Evolutionary conservation across 1,284 basidiomycete genomes (phyloP), one percentile per base, ranked within the genome.

Genomic region (Cryptococcus wingfieldii): DNA sequence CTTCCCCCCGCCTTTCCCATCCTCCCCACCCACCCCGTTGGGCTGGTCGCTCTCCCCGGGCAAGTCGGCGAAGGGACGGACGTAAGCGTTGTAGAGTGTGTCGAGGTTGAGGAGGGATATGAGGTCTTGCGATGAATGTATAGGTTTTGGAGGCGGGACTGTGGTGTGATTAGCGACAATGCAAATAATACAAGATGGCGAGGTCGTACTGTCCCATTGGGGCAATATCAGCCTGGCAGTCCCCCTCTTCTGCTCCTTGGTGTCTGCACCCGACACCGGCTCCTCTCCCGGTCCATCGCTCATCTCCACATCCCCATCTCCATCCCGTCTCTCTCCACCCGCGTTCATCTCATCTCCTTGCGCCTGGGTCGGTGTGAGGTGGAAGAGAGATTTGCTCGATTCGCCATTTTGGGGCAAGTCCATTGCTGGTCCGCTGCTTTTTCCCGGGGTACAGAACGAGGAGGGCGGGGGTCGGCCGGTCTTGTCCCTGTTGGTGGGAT

Each of bases 41-140:
- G 27, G 51, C 18, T 48, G 48, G 4, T 27, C 43, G 16, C 48
- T 49, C 8, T 56, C 54, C 14, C 39, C 31, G 4, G 47, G 51
- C 4, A 56, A 16, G 18, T 61, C 62, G 37, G 69, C 67, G 53
- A 65, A 73, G 4, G 72, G 72, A 8, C 68, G 62, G 18, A 75
- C 70, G 53, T 72, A 71, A 43, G 65, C 60, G 54, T 73, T 70
- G 58, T 71, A 73, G 27, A 72, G 61, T 6, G 63, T 53, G 25
- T 66, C 68, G 39, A 75, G 70, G 54, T 71, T 65, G 14, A 75
- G 62, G 27, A 71, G 63, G 27, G 70, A 70, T 45, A 75, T 71
- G 43, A 73, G 58, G 43, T 75, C 72, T 31, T 64, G 67, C 3
- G 70, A 72, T 14, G 70, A 47, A 50, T 75, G 72, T 1, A 73